These are phyloP conservation scores for Monosporozyma unispora DNA, from an alignment of 805 yeast species.

Conservation along the genomic window DNA sequence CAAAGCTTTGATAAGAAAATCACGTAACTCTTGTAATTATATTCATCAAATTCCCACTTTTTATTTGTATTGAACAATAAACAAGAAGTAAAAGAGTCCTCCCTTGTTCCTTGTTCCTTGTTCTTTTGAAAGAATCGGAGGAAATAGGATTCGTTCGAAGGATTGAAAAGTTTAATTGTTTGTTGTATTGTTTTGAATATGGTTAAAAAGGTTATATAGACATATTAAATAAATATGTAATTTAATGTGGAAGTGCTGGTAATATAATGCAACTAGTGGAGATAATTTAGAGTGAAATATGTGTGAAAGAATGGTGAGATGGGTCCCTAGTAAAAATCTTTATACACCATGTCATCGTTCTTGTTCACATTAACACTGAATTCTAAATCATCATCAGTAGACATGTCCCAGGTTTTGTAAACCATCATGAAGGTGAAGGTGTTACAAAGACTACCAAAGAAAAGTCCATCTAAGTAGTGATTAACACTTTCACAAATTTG, in stretches of 20 bases:
- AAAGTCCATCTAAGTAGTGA: slow-evolving; percentile 86
- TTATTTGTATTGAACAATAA: not conserved
- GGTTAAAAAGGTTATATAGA: not conserved
- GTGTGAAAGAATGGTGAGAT: not conserved
- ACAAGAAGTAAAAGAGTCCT: not conserved
- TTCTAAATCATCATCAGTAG: slow-evolving; percentile 90
- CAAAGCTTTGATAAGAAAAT: not conserved
- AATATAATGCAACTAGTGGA: not conserved
- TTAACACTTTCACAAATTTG: slow-evolving; percentile 59
- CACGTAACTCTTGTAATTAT: not conserved
- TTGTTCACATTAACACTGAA: slow-evolving; percentile 60
- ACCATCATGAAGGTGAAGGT: slow-evolving; percentile 86
- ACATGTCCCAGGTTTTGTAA: slow-evolving; percentile 93
- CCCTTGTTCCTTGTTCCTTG: not conserved
- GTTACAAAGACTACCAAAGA: slow-evolving; percentile 75
- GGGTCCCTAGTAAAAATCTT: slow-evolving; percentile 1
- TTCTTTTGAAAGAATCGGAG: not conserved
- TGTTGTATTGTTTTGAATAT: not conserved
- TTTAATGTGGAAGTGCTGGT: not conserved
- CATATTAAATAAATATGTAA: not conserved
- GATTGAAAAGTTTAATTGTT: not conserved
- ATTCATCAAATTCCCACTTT: not conserved
- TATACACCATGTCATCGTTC: slow-evolving; percentile 29
- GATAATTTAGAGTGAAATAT: not conserved
- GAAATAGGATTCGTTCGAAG: not conserved